Evolutionary conservation across 495 filamentous ascomycete species (phyloP).

Genomic region (Daldinia decipiens): DNA sequence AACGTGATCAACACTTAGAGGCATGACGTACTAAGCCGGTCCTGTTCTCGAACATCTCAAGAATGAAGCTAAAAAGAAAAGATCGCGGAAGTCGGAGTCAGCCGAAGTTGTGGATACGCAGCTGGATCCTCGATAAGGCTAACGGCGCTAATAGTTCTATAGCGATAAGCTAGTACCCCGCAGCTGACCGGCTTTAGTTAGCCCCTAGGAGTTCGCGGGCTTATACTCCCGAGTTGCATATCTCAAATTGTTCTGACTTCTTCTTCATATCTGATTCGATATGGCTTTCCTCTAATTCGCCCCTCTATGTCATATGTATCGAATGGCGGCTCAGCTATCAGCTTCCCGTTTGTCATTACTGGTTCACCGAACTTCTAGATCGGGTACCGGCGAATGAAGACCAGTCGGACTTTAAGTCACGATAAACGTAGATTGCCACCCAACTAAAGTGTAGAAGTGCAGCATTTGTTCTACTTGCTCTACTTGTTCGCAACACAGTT

Average conservation of each 20-base stretch:
- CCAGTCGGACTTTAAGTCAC: conserved; percentile 8
- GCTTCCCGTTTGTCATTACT: conserved; percentile 9
- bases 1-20: neutral
- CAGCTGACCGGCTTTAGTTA: conserved; percentile 12
- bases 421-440: conserved; percentile 36
- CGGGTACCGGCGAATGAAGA: conserved; percentile 33
- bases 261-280: conserved; percentile 19
- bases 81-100: conserved; percentile 29
- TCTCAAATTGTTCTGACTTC: neutral
- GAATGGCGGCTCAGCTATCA: conserved; percentile 36
- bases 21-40: conserved; percentile 1
- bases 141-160: neutral
- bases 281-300: conserved; percentile 29
- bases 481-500: neutral
- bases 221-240: neutral
- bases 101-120: conserved; percentile 11
- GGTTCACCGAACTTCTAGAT: conserved; percentile 17
- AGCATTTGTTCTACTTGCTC: conserved; percentile 11
- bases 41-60: neutral
- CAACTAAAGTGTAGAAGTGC: conserved; percentile 20
- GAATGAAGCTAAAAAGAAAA: conserved; percentile 16
- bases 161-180: conserved; percentile 14
- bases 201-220: neutral
- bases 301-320: conserved; percentile 27
- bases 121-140: conserved; percentile 26